Evolutionary conservation across 306 rosid species (phyloP).

Genomic region (Cicer chorassanicum): DNA sequence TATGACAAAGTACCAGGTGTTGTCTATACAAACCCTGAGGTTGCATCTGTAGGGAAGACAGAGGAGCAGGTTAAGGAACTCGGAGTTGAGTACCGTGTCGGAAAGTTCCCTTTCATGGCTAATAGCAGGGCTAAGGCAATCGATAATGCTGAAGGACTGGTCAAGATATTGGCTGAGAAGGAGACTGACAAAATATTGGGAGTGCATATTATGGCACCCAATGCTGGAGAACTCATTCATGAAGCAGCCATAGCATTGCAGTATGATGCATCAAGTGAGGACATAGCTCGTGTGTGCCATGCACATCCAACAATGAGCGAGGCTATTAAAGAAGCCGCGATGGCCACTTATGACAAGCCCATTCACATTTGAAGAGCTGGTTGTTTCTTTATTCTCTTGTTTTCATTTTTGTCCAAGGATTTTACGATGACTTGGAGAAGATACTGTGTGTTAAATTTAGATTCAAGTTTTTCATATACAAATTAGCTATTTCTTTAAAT

Average conservation of each 20-base stretch:
- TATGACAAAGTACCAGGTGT: constrained; percentile 99
- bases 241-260: constrained; percentile 90
- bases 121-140: constrained; percentile 99
- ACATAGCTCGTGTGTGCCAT: constrained; percentile 98
- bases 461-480: constrained; percentile 56
- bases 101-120: constrained; percentile 96
- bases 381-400: constrained; percentile 44
- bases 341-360: constrained; percentile 99
- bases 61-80: constrained; percentile 93
- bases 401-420: constrained; percentile 56
- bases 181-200: constrained; percentile 97
- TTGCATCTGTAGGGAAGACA: constrained; percentile 91
- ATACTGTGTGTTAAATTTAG: constrained; percentile 54
- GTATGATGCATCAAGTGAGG: constrained; percentile 93
- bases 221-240: constrained; percentile 97
- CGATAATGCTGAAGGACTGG: constrained; percentile 93
- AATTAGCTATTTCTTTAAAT: constrained; percentile 47
- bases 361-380: constrained; percentile 75
- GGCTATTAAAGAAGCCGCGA: constrained; percentile 98
- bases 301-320: constrained; percentile 99
- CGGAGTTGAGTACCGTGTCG: constrained; percentile 80
- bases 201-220: constrained; percentile 95
- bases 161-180: constrained; percentile 89
- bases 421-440: constrained; percentile 56
- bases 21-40: constrained; percentile 94